A percentile compares a stretch with the other conserved stretches of the same genome.
Evolutionary conservation across 441 rosid genomes (phyloP).

Genomic region (Omphalea diandra): DNA sequence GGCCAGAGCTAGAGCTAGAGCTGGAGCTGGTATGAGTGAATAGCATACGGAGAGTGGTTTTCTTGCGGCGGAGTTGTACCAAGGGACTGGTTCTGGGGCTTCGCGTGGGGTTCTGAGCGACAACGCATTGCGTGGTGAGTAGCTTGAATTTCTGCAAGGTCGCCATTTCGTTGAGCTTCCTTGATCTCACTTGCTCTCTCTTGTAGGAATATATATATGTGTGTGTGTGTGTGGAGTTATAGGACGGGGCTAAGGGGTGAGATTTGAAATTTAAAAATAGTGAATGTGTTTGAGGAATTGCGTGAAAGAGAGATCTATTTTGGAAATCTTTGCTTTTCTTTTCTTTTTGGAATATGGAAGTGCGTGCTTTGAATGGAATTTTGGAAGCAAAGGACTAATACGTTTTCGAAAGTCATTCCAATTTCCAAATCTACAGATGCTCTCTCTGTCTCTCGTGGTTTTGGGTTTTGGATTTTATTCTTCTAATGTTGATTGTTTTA

Average conservation of each 20-base stretch:
- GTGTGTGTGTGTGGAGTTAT: too few relatives aligned
- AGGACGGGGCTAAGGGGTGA: too few relatives aligned
- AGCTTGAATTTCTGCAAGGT: slow-evolving; percentile 74
- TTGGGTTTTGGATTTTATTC: too few relatives aligned
- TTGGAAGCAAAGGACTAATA: slow-evolving; percentile 12
- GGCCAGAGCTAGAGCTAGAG: slow-evolving; percentile 42
- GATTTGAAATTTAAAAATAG: slow-evolving; percentile 15
- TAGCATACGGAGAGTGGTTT: slow-evolving; percentile 70
- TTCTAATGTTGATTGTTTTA: too few relatives aligned
- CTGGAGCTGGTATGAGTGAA: too few relatives aligned
- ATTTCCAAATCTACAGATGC: slow-evolving; percentile 21
- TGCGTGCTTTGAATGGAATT: slow-evolving; percentile 55
- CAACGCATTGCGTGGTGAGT: slow-evolving; percentile 77
- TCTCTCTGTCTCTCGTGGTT: too few relatives aligned
- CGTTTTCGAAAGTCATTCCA: slow-evolving; percentile 33
- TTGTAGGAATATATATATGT: too few relatives aligned
- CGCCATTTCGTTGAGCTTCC: slow-evolving; percentile 41
- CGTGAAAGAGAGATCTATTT: slow-evolving; percentile 43
- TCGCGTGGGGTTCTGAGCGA: slow-evolving; percentile 63
- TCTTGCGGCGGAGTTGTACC: slow-evolving; percentile 57
- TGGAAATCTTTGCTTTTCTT: slow-evolving; percentile 21
- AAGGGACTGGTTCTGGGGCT: slow-evolving; percentile 71
- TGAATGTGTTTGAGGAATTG: slow-evolving; percentile 23
- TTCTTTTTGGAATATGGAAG: slow-evolving; percentile 37
- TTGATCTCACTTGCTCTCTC: slow-evolving; percentile 2